Base-by-base conservation (phyloP, 331 rosid genomes). In the Cydonia oblonga region DNA sequence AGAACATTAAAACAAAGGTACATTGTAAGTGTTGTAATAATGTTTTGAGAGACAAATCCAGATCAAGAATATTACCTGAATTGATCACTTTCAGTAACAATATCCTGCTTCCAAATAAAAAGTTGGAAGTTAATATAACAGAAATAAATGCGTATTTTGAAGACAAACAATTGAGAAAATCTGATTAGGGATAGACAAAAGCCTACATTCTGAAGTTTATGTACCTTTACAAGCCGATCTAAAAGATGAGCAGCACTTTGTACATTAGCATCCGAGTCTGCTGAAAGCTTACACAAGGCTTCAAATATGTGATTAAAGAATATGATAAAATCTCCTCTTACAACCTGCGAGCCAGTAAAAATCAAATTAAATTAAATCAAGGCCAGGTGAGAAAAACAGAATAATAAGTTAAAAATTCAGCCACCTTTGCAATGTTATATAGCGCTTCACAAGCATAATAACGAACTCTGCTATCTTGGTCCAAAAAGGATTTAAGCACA, bases 191-290 rank as follows among this genome's bases (percentile, higher is more conserved):
- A 28, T 69, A n/a, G 28, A 23, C 61, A 56, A 14, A 56, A 2
- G 26, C 25, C 2, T 4, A 56, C 22, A 10, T 22, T 22, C 10
- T 56, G 7, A 49, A 0, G 68, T 46, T 24, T 18, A 15, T 71
- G 25, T 79, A 91, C 98, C 97, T 95, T 95, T 81, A 91, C 99
- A 76, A 95, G 97, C 58, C 89, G 95, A 83, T 95, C 99, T 80
- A 95, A 85, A 73, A 95, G 97, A 78, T 90, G 96, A 66, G 99
- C 99, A 66, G 97, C 99, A 83, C 97, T 95, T 82, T 95, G 99
- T 71, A 95, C 99, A 64, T 87, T 90, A 72, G 92, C 87, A 76
- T 91, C 97, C 30, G 97, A 90, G 80, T 95, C 99, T 19, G 99
- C 96, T 4, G 99, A 95, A 75, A 95, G 97, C 89, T 90, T 95